phyloP scores from a whole-genome alignment of 1,284 basidiomycete species.

The Irpex sp. region DNA sequence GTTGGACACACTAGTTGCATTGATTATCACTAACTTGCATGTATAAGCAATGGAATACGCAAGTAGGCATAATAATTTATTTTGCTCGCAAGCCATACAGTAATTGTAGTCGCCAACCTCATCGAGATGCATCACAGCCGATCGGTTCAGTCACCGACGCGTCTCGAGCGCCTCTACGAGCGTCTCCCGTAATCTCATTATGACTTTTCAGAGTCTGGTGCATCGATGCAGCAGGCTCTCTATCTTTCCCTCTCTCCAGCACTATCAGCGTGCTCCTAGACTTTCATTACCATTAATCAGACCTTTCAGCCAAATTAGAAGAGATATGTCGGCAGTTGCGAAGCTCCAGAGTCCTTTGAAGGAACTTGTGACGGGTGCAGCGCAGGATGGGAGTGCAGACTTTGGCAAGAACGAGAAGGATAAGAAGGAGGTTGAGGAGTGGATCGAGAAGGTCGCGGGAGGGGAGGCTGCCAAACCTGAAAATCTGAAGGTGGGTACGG shows the following conservation, averaged over 20 bases:
- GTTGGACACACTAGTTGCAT: too few relatives aligned
- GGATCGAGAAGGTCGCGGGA: conserved; percentile 64
- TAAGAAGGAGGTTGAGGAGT: conserved; percentile 56
- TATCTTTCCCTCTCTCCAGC: conserved; percentile 5
- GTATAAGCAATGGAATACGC: too few relatives aligned
- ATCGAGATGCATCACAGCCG: neutral
- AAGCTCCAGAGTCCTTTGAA: conserved; percentile 52
- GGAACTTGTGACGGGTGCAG: conserved; percentile 52
- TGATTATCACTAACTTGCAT: too few relatives aligned
- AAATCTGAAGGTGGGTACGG: conserved; percentile 42
- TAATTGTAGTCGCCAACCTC: neutral
- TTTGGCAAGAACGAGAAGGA: conserved; percentile 61
- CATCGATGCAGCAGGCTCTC: conserved; percentile 8
- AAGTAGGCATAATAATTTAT: too few relatives aligned
- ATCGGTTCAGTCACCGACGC: neutral
- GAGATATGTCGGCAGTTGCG: conserved; percentile 57
- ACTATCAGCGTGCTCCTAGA: conserved; percentile 1
- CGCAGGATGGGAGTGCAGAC: conserved; percentile 36
- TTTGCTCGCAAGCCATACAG: too few relatives aligned
- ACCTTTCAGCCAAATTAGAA: conserved; percentile 14
- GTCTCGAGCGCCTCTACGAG: conserved; percentile 25
- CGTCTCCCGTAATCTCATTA: neutral
- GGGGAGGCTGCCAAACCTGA: conserved; percentile 47
- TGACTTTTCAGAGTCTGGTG: conserved; percentile 12
- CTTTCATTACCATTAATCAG: neutral